Conservation (phyloP, 768 basidiomycete species). For the Lyophyllum semitale region DNA sequence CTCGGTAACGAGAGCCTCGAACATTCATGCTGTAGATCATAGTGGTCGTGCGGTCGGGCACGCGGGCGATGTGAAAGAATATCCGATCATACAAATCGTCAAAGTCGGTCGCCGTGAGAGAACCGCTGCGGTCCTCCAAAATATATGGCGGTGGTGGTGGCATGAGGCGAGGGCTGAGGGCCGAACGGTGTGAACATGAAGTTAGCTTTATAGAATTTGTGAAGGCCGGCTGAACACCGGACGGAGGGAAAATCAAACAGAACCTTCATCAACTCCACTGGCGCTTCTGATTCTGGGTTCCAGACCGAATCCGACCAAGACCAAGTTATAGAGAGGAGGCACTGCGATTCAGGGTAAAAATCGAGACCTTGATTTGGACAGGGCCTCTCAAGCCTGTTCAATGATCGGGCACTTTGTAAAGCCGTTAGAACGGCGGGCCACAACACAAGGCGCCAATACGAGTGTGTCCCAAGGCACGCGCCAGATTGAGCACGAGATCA, state of each 20-base stretch:
- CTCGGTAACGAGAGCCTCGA: slow-evolving; percentile 61
- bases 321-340: background rate
- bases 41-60: slow-evolving; percentile 44
- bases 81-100: slow-evolving; percentile 80
- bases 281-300: slow-evolving; percentile 3
- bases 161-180: background rate
- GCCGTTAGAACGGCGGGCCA: too few species aligned
- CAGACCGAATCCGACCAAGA: background rate
- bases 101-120: slow-evolving; percentile 54
- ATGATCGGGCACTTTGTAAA: background rate
- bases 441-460: background rate
- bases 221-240: slow-evolving; percentile 2
- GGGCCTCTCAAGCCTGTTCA: background rate
- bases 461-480: background rate
- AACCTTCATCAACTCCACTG: background rate
- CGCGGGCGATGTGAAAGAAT: slow-evolving; percentile 62
- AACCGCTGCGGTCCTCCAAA: slow-evolving; percentile 3
- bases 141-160: background rate
- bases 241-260: slow-evolving; percentile 2
- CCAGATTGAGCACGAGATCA: too few species aligned
- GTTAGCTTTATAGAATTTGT: slow-evolving; percentile 1
- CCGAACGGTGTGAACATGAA: background rate
- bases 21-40: slow-evolving; percentile 69
- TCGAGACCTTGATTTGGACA: background rate
- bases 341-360: background rate